These are phyloP conservation scores for Xerocomus potaroensis DNA, from an alignment of 768 basidiomycete genomes.

Conservation along the genomic window DNA sequence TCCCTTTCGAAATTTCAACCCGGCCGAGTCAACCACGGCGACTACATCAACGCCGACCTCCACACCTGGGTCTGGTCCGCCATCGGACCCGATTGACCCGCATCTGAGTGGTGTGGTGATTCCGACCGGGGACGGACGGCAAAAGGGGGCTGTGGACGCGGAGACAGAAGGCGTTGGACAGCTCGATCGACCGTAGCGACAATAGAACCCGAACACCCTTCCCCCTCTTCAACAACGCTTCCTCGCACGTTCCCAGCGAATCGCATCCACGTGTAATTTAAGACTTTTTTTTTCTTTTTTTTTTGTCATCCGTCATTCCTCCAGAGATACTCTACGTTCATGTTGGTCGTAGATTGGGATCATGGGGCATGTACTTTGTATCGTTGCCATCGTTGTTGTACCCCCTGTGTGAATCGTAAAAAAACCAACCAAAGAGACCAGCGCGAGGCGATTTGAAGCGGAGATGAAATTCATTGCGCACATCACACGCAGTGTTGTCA, in stretches of 20 bases:
- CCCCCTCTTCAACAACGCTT: neutral
- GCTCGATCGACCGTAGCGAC: constrained; percentile 15
- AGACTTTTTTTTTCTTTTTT: neutral
- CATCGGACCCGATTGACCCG: constrained; percentile 32
- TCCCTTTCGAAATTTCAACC: constrained; percentile 45
- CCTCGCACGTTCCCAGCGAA: neutral
- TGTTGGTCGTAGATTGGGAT: neutral
- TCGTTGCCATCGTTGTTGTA: neutral
- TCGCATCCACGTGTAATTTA: constrained; percentile 18
- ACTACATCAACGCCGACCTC: constrained; percentile 33
- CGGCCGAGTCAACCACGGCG: constrained; percentile 27
- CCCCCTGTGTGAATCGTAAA: neutral
- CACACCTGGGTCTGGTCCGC: constrained; percentile 31
- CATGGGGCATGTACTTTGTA: neutral
- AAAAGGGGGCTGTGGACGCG: constrained; percentile 24
- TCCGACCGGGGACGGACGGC: constrained; percentile 20
- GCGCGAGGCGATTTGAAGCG: constrained; percentile 20
- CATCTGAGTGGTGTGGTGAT: constrained; percentile 27
- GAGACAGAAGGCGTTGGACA: constrained; percentile 25
- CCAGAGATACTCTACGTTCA: neutral
- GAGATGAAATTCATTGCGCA: constrained; percentile 21
- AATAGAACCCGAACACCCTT: neutral
- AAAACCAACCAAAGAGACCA: no score
- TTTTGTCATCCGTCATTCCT: neutral
- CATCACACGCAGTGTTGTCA: constrained; percentile 10